phyloP scores from a whole-genome alignment of 495 filamentous ascomycete species.

The Parathielavia hyrcaniae region DNA sequence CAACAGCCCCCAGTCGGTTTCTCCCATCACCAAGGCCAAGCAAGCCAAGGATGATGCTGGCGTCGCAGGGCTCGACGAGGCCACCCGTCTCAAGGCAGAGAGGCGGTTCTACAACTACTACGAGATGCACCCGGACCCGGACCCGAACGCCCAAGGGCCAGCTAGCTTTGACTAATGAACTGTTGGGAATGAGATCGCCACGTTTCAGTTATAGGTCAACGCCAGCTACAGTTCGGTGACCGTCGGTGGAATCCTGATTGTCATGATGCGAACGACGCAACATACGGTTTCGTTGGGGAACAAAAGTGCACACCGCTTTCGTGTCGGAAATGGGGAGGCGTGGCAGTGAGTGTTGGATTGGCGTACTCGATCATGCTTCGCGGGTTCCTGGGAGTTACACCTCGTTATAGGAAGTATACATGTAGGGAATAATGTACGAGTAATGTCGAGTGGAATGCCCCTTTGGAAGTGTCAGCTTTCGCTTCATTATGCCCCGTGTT shows the following conservation, averaged over 20 bases:
- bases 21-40: conserved; percentile 34
- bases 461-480: no score
- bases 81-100: conserved; percentile 56
- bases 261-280: no score
- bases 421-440: conserved; percentile 11
- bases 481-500: no score
- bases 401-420: not conserved
- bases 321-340: not conserved
- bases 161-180: conserved; percentile 36
- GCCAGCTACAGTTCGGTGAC: no score
- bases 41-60: conserved; percentile 55
- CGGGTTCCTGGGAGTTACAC: not conserved
- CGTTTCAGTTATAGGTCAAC: not conserved
- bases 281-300: not conserved
- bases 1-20: conserved; percentile 46
- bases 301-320: not conserved
- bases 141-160: conserved; percentile 37
- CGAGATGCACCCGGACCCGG: conserved; percentile 52
- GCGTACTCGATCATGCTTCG: not conserved
- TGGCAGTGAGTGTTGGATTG: not conserved
- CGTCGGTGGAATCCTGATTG: no score
- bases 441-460: not conserved
- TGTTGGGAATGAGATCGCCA: not conserved
- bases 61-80: conserved; percentile 56
- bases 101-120: conserved; percentile 60